phyloP scores from a whole-genome alignment of 2,329 filamentous ascomycete species.

The Aspergillus luchuensis region DNA sequence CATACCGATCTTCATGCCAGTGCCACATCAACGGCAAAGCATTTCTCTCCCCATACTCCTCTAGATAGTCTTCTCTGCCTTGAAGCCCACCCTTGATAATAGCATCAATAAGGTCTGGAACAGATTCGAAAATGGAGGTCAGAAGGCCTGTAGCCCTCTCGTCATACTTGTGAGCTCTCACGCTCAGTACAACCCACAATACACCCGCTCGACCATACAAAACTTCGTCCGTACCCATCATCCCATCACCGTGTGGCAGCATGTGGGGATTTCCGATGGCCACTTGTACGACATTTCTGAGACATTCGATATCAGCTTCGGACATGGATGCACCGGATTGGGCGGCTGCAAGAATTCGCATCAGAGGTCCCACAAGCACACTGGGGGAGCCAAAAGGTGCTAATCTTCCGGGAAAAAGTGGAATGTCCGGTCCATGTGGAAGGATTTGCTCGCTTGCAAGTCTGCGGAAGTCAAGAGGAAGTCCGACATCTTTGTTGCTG shows the following conservation, averaged over 20 bases:
- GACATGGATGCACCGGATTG: slow-evolving; percentile 22
- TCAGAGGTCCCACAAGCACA: slow-evolving; percentile 29
- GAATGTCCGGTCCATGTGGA: slow-evolving; percentile 25
- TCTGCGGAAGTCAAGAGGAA: slow-evolving; percentile 27
- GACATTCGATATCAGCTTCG: slow-evolving; percentile 30
- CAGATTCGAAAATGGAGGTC: slow-evolving; percentile 26
- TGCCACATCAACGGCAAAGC: slow-evolving; percentile 45
- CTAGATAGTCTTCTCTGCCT: slow-evolving; percentile 32
- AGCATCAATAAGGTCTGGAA: slow-evolving; percentile 35
- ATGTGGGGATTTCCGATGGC: slow-evolving; percentile 34
- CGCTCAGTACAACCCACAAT: slow-evolving; percentile 39
- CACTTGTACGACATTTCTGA: slow-evolving; percentile 31
- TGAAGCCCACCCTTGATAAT: slow-evolving; percentile 39
- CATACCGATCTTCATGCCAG: slow-evolving; percentile 40
- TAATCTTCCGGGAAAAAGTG: slow-evolving; percentile 31
- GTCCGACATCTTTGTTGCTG: slow-evolving; percentile 7
- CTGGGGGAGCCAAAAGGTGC: slow-evolving; percentile 39
- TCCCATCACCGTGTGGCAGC: slow-evolving; percentile 28
- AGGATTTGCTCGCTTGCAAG: slow-evolving; percentile 34
- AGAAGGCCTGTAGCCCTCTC: slow-evolving; percentile 23
- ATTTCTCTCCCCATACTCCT: slow-evolving; percentile 32
- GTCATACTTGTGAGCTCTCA: slow-evolving; percentile 32
- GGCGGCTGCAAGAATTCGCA: slow-evolving; percentile 30
- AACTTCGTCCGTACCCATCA: slow-evolving; percentile 42
- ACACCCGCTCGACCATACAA: slow-evolving; percentile 44